phyloP scores from a whole-genome alignment of 2,329 filamentous ascomycete species.

The Neonectria magnoliae region DNA sequence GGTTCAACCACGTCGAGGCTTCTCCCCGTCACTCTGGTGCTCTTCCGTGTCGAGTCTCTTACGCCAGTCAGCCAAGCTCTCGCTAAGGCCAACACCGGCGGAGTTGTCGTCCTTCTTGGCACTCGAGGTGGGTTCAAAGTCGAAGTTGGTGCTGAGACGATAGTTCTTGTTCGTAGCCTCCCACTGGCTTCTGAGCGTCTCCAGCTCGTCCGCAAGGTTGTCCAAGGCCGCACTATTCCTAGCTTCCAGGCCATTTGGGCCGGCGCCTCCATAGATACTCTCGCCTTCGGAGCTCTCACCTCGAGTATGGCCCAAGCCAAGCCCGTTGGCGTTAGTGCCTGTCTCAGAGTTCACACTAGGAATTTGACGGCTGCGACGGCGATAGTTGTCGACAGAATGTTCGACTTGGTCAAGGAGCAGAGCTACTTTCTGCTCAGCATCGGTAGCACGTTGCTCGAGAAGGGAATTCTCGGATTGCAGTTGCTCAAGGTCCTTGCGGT shows the following conservation, averaged over 20 bases:
- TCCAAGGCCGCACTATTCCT: constrained; percentile 79
- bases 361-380: constrained; percentile 74
- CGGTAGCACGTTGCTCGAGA: constrained; percentile 84
- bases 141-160: constrained; percentile 87
- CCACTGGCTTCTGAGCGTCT: constrained; percentile 91
- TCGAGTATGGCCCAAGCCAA: constrained; percentile 55
- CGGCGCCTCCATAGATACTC: constrained; percentile 68
- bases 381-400: constrained; percentile 92
- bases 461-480: constrained; percentile 83
- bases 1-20: constrained; percentile 40
- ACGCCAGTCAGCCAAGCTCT: constrained; percentile 82
- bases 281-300: constrained; percentile 69
- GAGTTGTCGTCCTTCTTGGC: constrained; percentile 55
- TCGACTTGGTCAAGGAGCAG: constrained; percentile 95
- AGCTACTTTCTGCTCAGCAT: constrained; percentile 93
- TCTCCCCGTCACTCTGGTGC: constrained; percentile 44
- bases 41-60: constrained; percentile 73
- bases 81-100: constrained; percentile 64
- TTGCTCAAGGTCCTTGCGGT: constrained; percentile 78
- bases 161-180: constrained; percentile 96
- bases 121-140: constrained; percentile 71
- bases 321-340: constrained; percentile 48
- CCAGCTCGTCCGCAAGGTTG: constrained; percentile 89
- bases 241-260: constrained; percentile 49
- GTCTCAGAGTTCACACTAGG: constrained; percentile 62